These are phyloP conservation scores for Cladobotryum mycophilum DNA, from an alignment of 2,329 filamentous ascomycete genomes.

Conservation along the genomic window DNA sequence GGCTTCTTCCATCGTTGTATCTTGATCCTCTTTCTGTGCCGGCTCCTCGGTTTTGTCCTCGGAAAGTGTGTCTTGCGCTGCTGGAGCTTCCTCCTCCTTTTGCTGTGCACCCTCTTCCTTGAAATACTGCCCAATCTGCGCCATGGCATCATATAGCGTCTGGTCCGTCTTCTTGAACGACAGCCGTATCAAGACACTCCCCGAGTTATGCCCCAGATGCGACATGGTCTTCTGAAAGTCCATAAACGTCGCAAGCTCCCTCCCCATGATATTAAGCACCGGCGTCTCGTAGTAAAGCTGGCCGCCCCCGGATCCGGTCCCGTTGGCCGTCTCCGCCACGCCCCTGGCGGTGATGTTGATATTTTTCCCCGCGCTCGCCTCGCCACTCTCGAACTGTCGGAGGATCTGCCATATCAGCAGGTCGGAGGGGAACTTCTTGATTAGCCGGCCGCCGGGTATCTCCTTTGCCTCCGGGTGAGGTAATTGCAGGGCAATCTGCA, in stretches of 20 bases:
- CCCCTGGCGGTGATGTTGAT: constrained; percentile 82
- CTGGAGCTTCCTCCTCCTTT: constrained; percentile 10
- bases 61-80: constrained; percentile 3
- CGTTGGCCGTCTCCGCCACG: constrained; percentile 55
- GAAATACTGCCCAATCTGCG: constrained; percentile 72
- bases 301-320: constrained; percentile 54
- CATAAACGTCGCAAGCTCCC: constrained; percentile 67
- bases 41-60: constrained; percentile 7
- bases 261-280: constrained; percentile 74
- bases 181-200: constrained; percentile 72
- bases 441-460: constrained; percentile 60
- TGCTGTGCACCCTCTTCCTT: constrained; percentile 37
- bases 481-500: constrained; percentile 84
- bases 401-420: constrained; percentile 85
- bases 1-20: constrained; percentile 19
- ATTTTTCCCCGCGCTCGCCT: constrained; percentile 51
- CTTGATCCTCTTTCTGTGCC: constrained; percentile 11
- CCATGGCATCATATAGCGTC: constrained; percentile 80
- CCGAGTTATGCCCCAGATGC: constrained; percentile 80
- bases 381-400: constrained; percentile 79
- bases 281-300: constrained; percentile 85
- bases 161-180: constrained; percentile 69
- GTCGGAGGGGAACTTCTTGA: constrained; percentile 81
- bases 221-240: constrained; percentile 86
- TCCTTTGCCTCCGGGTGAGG: constrained; percentile 62